phyloP scores from a whole-genome alignment of 305 asterid species.

The Fraxinus albicans region DNA sequence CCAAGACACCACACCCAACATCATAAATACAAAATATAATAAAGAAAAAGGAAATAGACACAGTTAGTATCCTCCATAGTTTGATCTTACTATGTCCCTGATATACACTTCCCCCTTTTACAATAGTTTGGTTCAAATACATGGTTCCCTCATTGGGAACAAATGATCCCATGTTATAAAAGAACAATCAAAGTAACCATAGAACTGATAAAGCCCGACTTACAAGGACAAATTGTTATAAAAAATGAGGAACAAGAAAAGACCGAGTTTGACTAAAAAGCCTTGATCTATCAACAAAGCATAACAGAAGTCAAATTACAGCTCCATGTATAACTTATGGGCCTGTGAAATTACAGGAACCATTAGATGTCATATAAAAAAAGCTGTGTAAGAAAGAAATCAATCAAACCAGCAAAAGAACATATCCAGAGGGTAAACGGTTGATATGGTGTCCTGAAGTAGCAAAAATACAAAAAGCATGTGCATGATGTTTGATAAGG shows the following conservation, averaged over 20 bases:
- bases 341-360: not conserved
- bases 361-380: not conserved
- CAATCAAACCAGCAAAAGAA: not conserved
- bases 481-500: not conserved
- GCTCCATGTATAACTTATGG: not conserved
- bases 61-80: not conserved
- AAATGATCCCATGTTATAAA: not conserved
- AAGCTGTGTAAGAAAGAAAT: not conserved
- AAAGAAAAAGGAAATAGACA: not conserved
- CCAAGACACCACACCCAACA: not conserved
- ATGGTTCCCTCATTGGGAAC: not conserved
- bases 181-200: not conserved
- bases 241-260: not conserved
- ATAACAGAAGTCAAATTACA: not conserved
- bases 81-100: not conserved
- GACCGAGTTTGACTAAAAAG: not conserved
- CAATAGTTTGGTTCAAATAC: not conserved
- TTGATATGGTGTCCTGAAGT: not conserved
- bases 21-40: not conserved
- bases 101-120: not conserved
- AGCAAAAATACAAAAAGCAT: not conserved
- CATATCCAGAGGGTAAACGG: not conserved
- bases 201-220: not conserved
- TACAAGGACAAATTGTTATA: not conserved
- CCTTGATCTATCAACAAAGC: not conserved